Evolutionary conservation across 2,329 filamentous ascomycete genomes (phyloP), one percentile per base, ranked within the genome.

Genomic region (Bisporella sp.): DNA sequence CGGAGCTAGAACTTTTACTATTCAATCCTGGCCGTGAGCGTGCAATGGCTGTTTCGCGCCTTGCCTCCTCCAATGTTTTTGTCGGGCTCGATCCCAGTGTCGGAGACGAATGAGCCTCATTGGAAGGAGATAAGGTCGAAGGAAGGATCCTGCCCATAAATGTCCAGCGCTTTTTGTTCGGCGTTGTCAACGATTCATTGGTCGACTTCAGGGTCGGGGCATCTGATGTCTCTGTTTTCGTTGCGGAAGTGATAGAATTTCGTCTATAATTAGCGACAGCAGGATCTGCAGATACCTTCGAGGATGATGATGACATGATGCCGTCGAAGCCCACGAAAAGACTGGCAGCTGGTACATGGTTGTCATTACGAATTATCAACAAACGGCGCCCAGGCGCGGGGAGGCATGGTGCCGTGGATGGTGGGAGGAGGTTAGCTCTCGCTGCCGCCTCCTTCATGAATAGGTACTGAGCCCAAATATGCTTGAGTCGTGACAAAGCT

Each of bases 321-420:
- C 78, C 78, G 55, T 85, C 82, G 57, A 85, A 84, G 0, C 80
- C 79, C 43, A 84, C 71, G 58, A 84, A 83, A 12, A 81, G 51
- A 45, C 51, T 61, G 9, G 62, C 40, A 31, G 61, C 48, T 35
- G 64, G 57, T 5, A 57, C 49, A 51, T 64, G 63, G 41, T 59
- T 79, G 65, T 88, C 84, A 58, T 82, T 85, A 55, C 83, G 77
- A 54, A 88, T 81, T 57, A 89, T 87, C 33, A 87, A 72, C 35
- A 89, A 76, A 54, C 81, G 73, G 50, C 84, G 76, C 30, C 81
- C 80, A 31, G 85, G 85, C 21, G 84, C 84, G 45, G 85, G 85
- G 58, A 78, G 79, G 66, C 83, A 86, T 39, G 84, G 82, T 43
- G 75, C 76, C 13, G 80, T 83, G 6, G 82, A 84, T 13, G 83